These are phyloP conservation scores for Papiliotrema nemorosa DNA, from an alignment of 1,284 basidiomycete species.

Conservation along the genomic window DNA sequence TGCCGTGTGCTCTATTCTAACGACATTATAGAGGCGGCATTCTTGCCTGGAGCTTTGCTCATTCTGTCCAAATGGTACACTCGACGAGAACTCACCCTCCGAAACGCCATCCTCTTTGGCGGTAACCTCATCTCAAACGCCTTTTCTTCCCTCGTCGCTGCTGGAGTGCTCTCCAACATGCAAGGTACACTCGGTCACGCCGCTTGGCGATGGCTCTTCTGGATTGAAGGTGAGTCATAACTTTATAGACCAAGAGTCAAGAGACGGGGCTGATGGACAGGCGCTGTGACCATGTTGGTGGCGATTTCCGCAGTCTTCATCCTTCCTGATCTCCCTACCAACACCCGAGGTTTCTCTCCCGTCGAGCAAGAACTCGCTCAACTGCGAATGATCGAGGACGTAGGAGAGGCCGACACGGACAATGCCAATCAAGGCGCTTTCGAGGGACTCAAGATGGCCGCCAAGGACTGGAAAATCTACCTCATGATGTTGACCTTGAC, in stretches of 20 bases:
- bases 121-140: constrained; percentile 70
- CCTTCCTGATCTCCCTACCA: constrained; percentile 68
- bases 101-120: constrained; percentile 65
- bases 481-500: constrained; percentile 13
- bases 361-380: constrained; percentile 64
- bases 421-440: constrained; percentile 20
- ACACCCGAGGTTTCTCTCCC: constrained; percentile 62
- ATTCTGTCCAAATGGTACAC: constrained; percentile 56
- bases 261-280: constrained; percentile 1
- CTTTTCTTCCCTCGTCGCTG: constrained; percentile 73
- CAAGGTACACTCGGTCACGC: constrained; percentile 63
- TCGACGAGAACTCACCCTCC: constrained; percentile 50
- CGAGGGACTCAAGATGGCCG: constrained; percentile 58
- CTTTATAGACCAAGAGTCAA: not conserved
- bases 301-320: constrained; percentile 62
- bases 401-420: constrained; percentile 57
- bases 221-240: constrained; percentile 34
- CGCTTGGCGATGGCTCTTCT: constrained; percentile 77
- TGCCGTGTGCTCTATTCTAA: not conserved
- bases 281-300: constrained; percentile 55
- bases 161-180: constrained; percentile 65
- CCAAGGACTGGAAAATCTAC: constrained; percentile 61
- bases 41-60: constrained; percentile 43
- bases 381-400: constrained; percentile 68
- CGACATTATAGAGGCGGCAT: constrained; percentile 29